Conservation (phyloP, 2,329 filamentous ascomycete species). For the Xylariales sp. region DNA sequence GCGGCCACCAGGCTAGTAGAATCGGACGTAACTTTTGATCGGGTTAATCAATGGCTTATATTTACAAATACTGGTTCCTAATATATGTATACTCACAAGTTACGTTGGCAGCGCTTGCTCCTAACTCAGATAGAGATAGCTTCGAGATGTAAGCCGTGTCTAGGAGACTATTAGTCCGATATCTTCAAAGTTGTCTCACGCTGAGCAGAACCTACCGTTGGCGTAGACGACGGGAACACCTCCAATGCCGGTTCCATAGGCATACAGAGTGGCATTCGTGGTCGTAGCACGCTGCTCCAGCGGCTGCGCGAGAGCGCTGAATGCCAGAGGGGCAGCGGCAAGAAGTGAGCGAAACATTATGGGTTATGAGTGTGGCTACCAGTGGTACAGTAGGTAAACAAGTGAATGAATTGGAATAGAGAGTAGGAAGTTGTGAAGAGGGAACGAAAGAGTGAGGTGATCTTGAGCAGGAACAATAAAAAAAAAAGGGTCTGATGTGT, state of each 20-base stretch:
- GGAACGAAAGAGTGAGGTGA: background rate
- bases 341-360: conserved; percentile 2
- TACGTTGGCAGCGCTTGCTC: too few species aligned
- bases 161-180: too few species aligned
- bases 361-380: background rate
- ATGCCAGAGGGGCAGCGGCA: background rate
- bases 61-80: too few species aligned
- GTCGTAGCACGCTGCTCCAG: background rate
- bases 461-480: background rate
- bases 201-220: conserved; percentile 1
- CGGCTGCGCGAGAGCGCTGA: background rate
- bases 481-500: background rate
- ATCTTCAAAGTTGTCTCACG: too few species aligned
- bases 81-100: too few species aligned
- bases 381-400: too few species aligned
- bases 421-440: background rate
- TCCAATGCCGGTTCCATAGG: conserved; percentile 1
- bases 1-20: too few species aligned
- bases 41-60: too few species aligned
- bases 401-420: background rate
- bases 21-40: too few species aligned
- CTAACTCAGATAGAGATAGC: too few species aligned
- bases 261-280: conserved; percentile 2
- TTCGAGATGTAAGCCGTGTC: too few species aligned
- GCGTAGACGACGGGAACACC: conserved; percentile 2